These are phyloP conservation scores for Trametes punicea DNA, from an alignment of 768 basidiomycete species.

Conservation along the genomic window DNA sequence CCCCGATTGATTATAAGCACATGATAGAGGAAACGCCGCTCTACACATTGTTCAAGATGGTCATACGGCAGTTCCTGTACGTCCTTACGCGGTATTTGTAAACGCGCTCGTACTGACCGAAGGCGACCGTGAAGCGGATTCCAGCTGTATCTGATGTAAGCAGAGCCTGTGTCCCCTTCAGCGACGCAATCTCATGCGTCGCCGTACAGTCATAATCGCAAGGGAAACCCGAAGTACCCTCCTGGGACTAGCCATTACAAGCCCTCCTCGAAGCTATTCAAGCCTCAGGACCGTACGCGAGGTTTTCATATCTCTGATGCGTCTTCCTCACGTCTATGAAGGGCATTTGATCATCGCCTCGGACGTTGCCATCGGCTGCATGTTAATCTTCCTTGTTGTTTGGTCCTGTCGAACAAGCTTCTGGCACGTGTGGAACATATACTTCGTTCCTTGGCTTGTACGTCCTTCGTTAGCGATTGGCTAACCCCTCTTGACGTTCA, in stretches of 20 bases:
- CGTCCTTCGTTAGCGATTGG: slow-evolving; percentile 12
- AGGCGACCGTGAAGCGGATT: slow-evolving; percentile 15
- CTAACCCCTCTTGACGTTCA: too few relatives aligned
- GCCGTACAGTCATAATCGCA: slow-evolving; percentile 25
- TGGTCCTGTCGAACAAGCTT: slow-evolving; percentile 34
- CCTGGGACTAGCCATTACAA: slow-evolving; percentile 27
- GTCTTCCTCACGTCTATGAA: not conserved
- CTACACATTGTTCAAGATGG: slow-evolving; percentile 44
- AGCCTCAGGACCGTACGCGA: slow-evolving; percentile 43
- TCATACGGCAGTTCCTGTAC: slow-evolving; percentile 46
- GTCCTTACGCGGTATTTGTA: slow-evolving; percentile 1
- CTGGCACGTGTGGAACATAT: slow-evolving; percentile 36
- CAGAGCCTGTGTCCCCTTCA: not conserved
- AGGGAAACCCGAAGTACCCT: slow-evolving; percentile 28
- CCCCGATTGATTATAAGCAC: slow-evolving; percentile 26
- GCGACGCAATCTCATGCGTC: not conserved
- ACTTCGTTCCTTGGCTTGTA: slow-evolving; percentile 51
- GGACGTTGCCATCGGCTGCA: slow-evolving; percentile 38
- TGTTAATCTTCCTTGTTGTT: slow-evolving; percentile 34
- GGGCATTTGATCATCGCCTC: slow-evolving; percentile 37
- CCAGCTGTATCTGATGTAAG: slow-evolving; percentile 26
- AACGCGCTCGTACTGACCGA: too few relatives aligned
- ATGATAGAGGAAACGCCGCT: slow-evolving; percentile 27
- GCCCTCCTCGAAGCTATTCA: slow-evolving; percentile 42
- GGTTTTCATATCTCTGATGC: not conserved